phyloP scores from a whole-genome alignment of 2,329 filamentous ascomycete genomes.

The Penicillium sclerotiorum region DNA sequence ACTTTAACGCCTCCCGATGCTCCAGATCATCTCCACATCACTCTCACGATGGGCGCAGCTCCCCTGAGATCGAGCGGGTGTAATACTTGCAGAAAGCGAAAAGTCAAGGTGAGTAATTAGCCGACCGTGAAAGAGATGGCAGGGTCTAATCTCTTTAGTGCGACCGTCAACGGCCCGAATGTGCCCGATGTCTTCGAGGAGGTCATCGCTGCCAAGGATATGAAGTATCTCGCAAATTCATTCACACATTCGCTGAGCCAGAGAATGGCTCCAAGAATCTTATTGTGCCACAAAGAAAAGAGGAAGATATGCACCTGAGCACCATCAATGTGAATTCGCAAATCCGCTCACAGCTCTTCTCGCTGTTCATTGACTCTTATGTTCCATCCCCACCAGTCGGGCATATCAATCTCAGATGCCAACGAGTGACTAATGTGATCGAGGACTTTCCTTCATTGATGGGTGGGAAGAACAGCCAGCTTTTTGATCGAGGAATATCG shows the following conservation, averaged over 20 bases:
- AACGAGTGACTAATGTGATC: slow-evolving; percentile 9
- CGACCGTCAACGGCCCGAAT: slow-evolving; percentile 17
- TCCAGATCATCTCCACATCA: not conserved
- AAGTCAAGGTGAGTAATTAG: slow-evolving; percentile 16
- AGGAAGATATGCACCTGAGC: not conserved
- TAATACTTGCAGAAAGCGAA: slow-evolving; percentile 17
- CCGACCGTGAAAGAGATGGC: not conserved
- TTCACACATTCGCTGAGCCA: slow-evolving; percentile 14
- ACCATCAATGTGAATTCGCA: slow-evolving; percentile 19
- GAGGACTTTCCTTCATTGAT: slow-evolving; percentile 13
- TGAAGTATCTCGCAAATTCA: slow-evolving; percentile 13
- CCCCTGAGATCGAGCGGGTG: slow-evolving; percentile 18
- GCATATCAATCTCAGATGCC: slow-evolving; percentile 13
- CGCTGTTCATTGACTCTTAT: slow-evolving; percentile 20
- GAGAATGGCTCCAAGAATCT: not conserved
- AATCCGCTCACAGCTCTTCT: slow-evolving; percentile 19
- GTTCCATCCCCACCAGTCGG: slow-evolving; percentile 11
- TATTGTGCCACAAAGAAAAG: not conserved
- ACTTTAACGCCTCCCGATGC: not conserved
- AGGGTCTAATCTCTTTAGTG: slow-evolving; percentile 7
- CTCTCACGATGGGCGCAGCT: slow-evolving; percentile 13
- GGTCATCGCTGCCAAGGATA: slow-evolving; percentile 17
- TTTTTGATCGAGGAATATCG: slow-evolving; percentile 17
- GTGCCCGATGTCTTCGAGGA: slow-evolving; percentile 17
- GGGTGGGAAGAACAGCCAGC: slow-evolving; percentile 15